Evolutionary conservation across 495 filamentous ascomycete genomes (phyloP), one percentile per base, ranked within the genome.

Genomic region (Talaromyces proteolyticus): DNA sequence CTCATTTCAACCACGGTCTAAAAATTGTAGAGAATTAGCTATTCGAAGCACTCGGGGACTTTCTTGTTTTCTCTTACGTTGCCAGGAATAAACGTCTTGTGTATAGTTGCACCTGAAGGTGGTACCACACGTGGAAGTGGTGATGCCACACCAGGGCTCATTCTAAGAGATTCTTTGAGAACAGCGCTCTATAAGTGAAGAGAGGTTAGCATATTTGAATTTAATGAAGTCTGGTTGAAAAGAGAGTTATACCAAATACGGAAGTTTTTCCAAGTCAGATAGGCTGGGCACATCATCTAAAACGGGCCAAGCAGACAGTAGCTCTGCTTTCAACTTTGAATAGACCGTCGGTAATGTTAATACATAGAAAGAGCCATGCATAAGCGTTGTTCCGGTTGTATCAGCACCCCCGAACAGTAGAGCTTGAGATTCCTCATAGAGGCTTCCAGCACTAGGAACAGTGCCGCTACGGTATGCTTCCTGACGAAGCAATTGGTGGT

Each of bases 151-250:
- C 59, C 43, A 0, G 53, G 47, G n/a, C 78, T 81, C 41, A 74
- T 74, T 12, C 81, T 67, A 23, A 85, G 60, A 0, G 74, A 75
- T 55, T 84, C 81, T 53, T 68, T 68, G 4, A 85, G 66, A 2
- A 79, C 67, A 5, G 80, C 80, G 42, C 75, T 78, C 38, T 65
- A 41, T 36, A 5, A 22, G 21, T 3, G n/a, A 18, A 36, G 18
- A 37, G 7, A 11, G 5, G 20, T 42, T 18, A 18, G 2, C 11
- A 18, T 18, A 6, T 45, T 51, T 11, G 36, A 52, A 41, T 19
- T 10, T 4, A 34, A 34, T 34, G 1, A 34, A 34, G 29, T 10
- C 29, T 2, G 4, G 29, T 14, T 4, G 29, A 34, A 14, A 18
- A 29, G 36, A 18, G 40, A 36, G 18, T 20, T 44, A 25, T 51